Conservation (phyloP, 2,329 filamentous ascomycete genomes). For the Pseudocercospora fijiensis region DNA sequence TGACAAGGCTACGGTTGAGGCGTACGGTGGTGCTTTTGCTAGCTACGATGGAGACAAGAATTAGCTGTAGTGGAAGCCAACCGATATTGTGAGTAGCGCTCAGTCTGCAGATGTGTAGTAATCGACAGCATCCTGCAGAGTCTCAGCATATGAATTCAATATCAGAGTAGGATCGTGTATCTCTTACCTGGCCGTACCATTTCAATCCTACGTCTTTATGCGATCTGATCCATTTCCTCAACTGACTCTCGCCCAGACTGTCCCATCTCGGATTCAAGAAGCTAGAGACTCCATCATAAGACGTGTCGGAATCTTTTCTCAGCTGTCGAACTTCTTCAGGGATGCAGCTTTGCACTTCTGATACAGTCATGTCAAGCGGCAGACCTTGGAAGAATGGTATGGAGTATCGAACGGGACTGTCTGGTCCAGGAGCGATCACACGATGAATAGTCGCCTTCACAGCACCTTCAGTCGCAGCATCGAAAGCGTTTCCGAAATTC, state of each 20-base stretch:
- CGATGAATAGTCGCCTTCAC: conserved; percentile 55
- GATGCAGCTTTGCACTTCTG: conserved; percentile 41
- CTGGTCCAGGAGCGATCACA: conserved; percentile 30
- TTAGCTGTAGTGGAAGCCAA: conserved; percentile 23
- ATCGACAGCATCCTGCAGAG: conserved; percentile 27
- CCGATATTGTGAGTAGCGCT: neutral
- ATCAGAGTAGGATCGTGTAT: neutral
- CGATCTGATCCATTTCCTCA: conserved; percentile 40
- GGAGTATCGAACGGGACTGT: conserved; percentile 32
- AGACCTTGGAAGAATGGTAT: conserved; percentile 44
- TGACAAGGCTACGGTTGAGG: conserved; percentile 46
- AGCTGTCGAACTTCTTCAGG: conserved; percentile 30
- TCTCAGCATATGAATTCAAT: neutral
- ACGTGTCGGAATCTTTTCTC: conserved; percentile 17
- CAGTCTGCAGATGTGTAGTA: conserved; percentile 26
- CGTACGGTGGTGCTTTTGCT: conserved; percentile 52
- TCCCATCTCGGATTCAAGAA: conserved; percentile 39
- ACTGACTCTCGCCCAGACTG: conserved; percentile 41
- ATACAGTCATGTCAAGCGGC: conserved; percentile 42
- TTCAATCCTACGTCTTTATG: conserved; percentile 39
- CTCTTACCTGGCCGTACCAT: conserved; percentile 38
- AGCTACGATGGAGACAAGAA: conserved; percentile 55
- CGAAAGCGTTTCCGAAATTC: conserved; percentile 60
- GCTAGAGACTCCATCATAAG: conserved; percentile 22
- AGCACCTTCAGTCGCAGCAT: conserved; percentile 56